These are phyloP conservation scores for Dalechampia spathulata DNA, from an alignment of 441 rosid species.

Conservation along the genomic window DNA sequence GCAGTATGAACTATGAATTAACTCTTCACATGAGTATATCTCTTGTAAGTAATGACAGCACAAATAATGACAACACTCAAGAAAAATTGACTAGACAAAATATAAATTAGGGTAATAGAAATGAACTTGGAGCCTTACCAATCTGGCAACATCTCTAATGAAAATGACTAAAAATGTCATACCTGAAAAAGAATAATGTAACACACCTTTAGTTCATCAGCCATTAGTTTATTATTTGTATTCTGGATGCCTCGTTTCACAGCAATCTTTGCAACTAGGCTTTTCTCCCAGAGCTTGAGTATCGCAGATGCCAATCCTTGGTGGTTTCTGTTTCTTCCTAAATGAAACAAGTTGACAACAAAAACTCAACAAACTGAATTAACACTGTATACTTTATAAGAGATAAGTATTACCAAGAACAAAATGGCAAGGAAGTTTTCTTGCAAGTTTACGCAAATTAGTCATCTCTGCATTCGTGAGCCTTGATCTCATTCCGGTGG, in stretches of 20 bases:
- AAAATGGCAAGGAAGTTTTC: constrained; percentile 92
- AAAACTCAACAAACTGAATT: constrained; percentile 12
- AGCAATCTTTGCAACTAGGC: constrained; percentile 78
- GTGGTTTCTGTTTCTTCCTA: constrained; percentile 96
- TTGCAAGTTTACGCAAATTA: constrained; percentile 77
- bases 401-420: constrained; percentile 66
- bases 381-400: constrained; percentile 9
- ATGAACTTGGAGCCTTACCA: constrained; percentile 2
- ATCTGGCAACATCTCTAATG: neutral
- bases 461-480: constrained; percentile 98
- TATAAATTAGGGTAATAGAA: neutral
- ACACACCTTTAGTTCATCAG: constrained; percentile 87
- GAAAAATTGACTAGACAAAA: too few relatives aligned
- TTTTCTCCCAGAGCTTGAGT: constrained; percentile 90
- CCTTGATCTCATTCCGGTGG: constrained; percentile 81
- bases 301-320: constrained; percentile 93
- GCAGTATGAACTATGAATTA: neutral
- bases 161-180: neutral
- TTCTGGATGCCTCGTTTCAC: constrained; percentile 97
- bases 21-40: neutral
- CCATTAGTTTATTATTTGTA: constrained; percentile 96
- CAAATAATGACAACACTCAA: neutral
- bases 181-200: constrained; percentile 3
- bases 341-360: constrained; percentile 15
- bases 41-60: constrained; percentile 8